Evolutionary conservation across 1,284 basidiomycete genomes (phyloP).

Genomic region (Clitocybe nebularis): DNA sequence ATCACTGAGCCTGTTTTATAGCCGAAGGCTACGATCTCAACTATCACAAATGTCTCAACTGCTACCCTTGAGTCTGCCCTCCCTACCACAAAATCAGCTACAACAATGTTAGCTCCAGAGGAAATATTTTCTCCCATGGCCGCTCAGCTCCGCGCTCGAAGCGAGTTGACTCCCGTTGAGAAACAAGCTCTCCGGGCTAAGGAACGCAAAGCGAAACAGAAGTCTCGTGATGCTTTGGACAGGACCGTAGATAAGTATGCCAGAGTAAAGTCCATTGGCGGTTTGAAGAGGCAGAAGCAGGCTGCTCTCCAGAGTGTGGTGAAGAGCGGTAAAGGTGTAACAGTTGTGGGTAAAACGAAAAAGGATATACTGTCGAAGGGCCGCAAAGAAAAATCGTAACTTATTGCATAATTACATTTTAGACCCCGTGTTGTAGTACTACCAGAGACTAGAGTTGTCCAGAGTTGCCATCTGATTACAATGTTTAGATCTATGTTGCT

Average conservation of each 20-base stretch:
- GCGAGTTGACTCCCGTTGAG: slow-evolving; percentile 84
- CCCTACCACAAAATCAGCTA: slow-evolving; percentile 73
- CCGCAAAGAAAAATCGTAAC: too few relatives aligned
- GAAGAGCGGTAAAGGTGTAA: slow-evolving; percentile 82
- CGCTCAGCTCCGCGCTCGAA: slow-evolving; percentile 56
- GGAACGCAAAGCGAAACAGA: slow-evolving; percentile 73
- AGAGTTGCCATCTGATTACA: too few relatives aligned
- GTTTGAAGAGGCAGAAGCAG: slow-evolving; percentile 77
- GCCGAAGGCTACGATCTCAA: slow-evolving; percentile 90
- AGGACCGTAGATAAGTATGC: slow-evolving; percentile 67
- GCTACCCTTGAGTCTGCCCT: slow-evolving; percentile 90
- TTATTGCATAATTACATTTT: too few relatives aligned
- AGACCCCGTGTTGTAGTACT: too few relatives aligned
- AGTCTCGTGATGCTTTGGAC: slow-evolving; percentile 66
- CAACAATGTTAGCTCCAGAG: slow-evolving; percentile 90
- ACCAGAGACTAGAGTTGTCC: too few relatives aligned
- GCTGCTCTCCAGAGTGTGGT: slow-evolving; percentile 75
- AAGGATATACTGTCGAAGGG: slow-evolving; percentile 33
- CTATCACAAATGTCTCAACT: slow-evolving; percentile 81
- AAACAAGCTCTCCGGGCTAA: slow-evolving; percentile 74
- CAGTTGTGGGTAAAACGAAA: slow-evolving; percentile 76
- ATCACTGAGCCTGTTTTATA: slow-evolving; percentile 26
- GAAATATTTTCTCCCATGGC: slow-evolving; percentile 75
- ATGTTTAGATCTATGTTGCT: too few relatives aligned
- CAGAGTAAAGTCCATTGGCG: slow-evolving; percentile 39